Base-by-base conservation (phyloP, 2,329 filamentous ascomycete genomes). In the Aquanectria penicillioides region DNA sequence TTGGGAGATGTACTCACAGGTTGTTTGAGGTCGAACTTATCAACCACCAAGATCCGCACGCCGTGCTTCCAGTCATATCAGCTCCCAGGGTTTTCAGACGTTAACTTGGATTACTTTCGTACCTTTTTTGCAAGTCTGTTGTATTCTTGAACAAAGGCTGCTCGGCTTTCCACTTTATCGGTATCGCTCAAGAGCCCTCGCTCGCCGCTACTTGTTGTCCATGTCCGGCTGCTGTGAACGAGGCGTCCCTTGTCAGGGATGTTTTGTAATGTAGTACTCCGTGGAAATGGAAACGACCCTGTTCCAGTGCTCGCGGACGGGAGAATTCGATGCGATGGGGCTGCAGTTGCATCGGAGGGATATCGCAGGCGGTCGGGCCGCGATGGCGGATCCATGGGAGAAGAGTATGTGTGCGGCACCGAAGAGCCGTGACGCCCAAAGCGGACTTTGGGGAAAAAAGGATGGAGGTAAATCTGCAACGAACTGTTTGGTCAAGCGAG, bases 111-210 rank as follows among this genome's bases (percentile, higher is more conserved):
- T 15, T 6, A 13, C 2, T 44, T 10, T 2, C 63, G 26, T 60
- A 87, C 86, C 80, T 85, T 85, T 54, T 78, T 80, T 3, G 87
- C 87, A 5, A 89, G 71, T 5, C 79, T 76, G 69, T 89, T 89
- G 71, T 88, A 90, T 64, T 88, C 83, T 7, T 80, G 67, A 6
- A 88, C 71, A 68, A 85, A 86, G 3, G 73, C 67, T 2, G 74
- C 70, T 25, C 84, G 78, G 50, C 83, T 78, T 29, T 82, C 79
- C 13, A 81, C 70, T 25, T 82, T 81, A 34, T 85, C 84, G 4
- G 74, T 74, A 50, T 86, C 83, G 17, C 77, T 80, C 26, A 80
- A 68, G 13, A 80, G 68, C 3, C 77, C 81, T 15, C 78, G 65
- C 26, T 83, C 83, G 33, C 80, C 82, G 54, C 81, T 85, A 36